Conservation (phyloP, 202 grass and related monocot genomes). For the Alloteropsis angusta region DNA sequence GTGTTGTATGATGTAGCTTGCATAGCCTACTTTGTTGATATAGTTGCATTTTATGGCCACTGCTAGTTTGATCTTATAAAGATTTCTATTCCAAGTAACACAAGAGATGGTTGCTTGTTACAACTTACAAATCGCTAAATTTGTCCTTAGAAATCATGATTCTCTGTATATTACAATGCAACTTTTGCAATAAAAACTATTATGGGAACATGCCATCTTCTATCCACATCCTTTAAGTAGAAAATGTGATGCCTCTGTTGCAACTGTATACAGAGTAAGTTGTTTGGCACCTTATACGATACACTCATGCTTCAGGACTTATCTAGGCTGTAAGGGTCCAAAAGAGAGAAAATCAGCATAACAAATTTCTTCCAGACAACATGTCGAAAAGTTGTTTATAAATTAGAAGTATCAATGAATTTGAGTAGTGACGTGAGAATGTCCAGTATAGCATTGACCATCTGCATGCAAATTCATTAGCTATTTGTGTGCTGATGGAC, state of each 20-base stretch:
- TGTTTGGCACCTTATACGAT: background rate
- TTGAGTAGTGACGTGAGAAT: background rate
- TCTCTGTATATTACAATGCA: background rate
- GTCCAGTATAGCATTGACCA: background rate
- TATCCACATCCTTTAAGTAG: background rate
- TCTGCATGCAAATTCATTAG: slow-evolving; percentile 3
- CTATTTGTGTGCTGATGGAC: background rate
- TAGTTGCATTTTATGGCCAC: background rate
- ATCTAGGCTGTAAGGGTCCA: background rate
- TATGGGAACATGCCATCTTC: background rate
- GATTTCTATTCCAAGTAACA: background rate
- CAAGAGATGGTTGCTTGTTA: background rate
- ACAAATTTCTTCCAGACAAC: background rate
- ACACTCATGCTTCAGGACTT: background rate
- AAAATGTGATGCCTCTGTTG: background rate
- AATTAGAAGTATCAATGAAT: background rate
- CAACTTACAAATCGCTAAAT: slow-evolving; percentile 1
- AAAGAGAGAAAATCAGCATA: background rate
- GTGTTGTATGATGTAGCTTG: background rate
- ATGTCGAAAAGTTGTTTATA: background rate
- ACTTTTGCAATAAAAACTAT: slow-evolving; percentile 3
- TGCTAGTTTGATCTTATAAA: background rate
- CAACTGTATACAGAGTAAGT: background rate
- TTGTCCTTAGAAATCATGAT: background rate
- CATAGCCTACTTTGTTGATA: background rate